Evolutionary conservation across 2,329 filamentous ascomycete species (phyloP), one percentile per base, ranked within the genome.

Genomic region (Fusarium gaditjirri): DNA sequence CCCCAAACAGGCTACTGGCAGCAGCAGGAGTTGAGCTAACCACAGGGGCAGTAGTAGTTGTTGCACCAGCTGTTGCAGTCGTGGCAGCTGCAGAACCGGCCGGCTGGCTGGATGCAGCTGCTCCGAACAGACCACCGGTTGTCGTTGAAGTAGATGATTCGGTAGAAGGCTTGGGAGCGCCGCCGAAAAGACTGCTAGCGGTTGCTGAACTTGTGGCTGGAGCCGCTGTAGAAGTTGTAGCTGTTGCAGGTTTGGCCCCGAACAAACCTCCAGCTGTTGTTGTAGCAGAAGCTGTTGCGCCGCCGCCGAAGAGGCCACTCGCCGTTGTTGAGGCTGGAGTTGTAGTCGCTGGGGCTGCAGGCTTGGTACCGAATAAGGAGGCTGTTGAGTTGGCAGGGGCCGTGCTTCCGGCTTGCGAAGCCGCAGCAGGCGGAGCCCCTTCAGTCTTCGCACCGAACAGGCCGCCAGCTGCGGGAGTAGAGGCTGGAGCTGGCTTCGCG

Each of bases 351-450:
- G 82, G 66, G 17, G 81, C 76, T 14, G 82, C 78, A 41, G 82
- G 79, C 75, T 84, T 85, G 23, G 80, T 75, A 58, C 82, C 81
- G 58, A 88, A 87, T 25, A 86, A 69, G 14, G 79, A 76, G 16
- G 64, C 62, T 33, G 77, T 60, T 38, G 74, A 74, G 35, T 74
- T 43, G 36, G 75, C 56, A 61, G 70, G 65, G 29, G 74, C 62
- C 31, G 78, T 72, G 21, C 44, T 43, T 49, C 47, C 65, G 25
- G 80, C 70, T 55, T 76, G 71, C 21, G 75, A 54, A 27, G 70
- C 47, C 35, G 72, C 42, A 31, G 65, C 54, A 23, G 66, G 62
- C n/a, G 69, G 36, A 52, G 78, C 61, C 36, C 79, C 66, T n/a
- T 79, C 61, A 29, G 77, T 66, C 27, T 77, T 65, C 21, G 75